A percentile compares a stretch with the other conserved stretches of the same genome.
Evolutionary conservation across 768 basidiomycete species (phyloP).

Genomic region (Stropharia rugosoannulata): DNA sequence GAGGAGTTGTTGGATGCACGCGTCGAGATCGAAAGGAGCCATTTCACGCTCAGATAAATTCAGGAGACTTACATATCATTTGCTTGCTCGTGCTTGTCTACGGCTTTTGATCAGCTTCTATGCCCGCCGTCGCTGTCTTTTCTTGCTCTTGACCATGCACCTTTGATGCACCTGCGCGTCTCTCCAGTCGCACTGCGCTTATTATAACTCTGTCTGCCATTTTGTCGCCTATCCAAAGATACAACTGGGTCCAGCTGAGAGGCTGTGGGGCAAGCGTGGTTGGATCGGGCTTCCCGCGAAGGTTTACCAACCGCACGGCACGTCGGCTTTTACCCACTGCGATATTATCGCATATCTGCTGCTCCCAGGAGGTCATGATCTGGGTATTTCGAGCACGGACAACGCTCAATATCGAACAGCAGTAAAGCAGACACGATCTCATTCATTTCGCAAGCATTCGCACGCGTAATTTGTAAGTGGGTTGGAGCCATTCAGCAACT

Average conservation of each 20-base stretch:
- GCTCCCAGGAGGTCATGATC: not conserved
- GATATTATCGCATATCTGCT: constrained; percentile 29
- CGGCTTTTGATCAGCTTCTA: constrained; percentile 13
- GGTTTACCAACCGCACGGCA: too few species aligned
- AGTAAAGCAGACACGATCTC: too few species aligned
- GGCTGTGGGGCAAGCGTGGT: too few species aligned
- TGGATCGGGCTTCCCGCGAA: too few species aligned
- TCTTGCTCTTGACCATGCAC: not conserved
- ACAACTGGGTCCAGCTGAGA: too few species aligned
- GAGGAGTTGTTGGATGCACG: constrained; percentile 88
- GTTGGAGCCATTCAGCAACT: not conserved
- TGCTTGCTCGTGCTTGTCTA: constrained; percentile 37
- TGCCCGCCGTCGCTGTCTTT: not conserved
- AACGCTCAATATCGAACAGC: too few species aligned
- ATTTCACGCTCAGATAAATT: constrained; percentile 28
- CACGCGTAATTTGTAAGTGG: too few species aligned
- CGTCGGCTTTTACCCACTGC: constrained; percentile 24
- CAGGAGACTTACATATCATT: constrained; percentile 25
- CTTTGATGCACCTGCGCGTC: too few species aligned
- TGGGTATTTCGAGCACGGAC: not conserved
- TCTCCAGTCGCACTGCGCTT: too few species aligned
- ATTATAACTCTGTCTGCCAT: too few species aligned
- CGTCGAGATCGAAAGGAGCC: constrained; percentile 92
- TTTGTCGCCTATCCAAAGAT: too few species aligned
- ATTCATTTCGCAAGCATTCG: too few species aligned